phyloP scores from a whole-genome alignment of 768 basidiomycete species.

The Phylloporus rhodoxanthus region DNA sequence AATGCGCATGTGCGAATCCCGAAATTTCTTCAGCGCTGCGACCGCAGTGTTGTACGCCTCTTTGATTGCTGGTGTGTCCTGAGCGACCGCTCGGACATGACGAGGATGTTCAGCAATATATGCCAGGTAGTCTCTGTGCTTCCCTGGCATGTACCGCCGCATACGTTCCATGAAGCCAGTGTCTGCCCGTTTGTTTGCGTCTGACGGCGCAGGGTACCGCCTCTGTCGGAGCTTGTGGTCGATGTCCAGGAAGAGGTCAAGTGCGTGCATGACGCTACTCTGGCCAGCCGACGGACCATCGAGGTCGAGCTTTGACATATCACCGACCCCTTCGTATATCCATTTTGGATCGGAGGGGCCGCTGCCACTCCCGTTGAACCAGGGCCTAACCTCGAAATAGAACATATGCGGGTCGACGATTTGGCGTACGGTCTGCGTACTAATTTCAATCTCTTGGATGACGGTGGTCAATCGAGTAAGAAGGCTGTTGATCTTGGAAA shows the following conservation, averaged over 20 bases:
- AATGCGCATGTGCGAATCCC: slow-evolving; percentile 86
- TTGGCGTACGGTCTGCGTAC: slow-evolving; percentile 63
- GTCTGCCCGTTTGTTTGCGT: slow-evolving; percentile 59
- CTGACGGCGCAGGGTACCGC: slow-evolving; percentile 62
- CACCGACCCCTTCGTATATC: slow-evolving; percentile 74
- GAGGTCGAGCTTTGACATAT: slow-evolving; percentile 53
- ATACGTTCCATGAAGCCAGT: slow-evolving; percentile 87
- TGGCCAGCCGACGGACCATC: slow-evolving; percentile 94
- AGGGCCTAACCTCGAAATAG: slow-evolving; percentile 86
- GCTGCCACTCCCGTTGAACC: slow-evolving; percentile 80
- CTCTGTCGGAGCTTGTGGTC: slow-evolving; percentile 76
- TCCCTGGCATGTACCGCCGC: slow-evolving; percentile 92
- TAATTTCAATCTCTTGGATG: slow-evolving; percentile 67
- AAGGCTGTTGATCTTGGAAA: slow-evolving; percentile 66
- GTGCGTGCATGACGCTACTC: slow-evolving; percentile 82
- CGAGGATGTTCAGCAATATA: slow-evolving; percentile 56
- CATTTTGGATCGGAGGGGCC: slow-evolving; percentile 49
- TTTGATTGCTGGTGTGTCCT: slow-evolving; percentile 49
- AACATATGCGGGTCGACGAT: slow-evolving; percentile 81
- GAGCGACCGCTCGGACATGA: slow-evolving; percentile 59
- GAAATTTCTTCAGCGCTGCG: slow-evolving; percentile 69
- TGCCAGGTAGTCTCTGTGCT: slow-evolving; percentile 78
- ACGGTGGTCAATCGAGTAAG: slow-evolving; percentile 60
- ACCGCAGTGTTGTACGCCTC: slow-evolving; percentile 80
- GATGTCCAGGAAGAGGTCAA: slow-evolving; percentile 83